These are phyloP conservation scores for Lactifluus rugatus DNA, from an alignment of 768 basidiomycete species.

Conservation along the genomic window DNA sequence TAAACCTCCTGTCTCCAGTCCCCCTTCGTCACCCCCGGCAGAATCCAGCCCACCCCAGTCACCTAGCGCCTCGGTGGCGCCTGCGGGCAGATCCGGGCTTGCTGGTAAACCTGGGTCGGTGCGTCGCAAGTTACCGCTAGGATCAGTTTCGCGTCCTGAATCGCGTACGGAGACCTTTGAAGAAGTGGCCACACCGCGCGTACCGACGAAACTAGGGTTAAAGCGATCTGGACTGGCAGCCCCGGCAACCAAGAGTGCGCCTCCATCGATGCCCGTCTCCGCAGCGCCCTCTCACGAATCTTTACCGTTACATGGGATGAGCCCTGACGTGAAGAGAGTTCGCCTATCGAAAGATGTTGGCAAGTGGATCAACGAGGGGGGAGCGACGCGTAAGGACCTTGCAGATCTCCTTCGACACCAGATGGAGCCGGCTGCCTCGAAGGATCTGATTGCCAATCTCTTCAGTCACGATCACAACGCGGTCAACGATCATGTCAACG, in stretches of 20 bases:
- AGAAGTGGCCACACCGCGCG: conserved; percentile 26
- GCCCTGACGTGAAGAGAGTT: conserved; percentile 51
- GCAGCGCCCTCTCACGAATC: conserved; percentile 26
- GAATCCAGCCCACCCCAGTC: conserved; percentile 37
- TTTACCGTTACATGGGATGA: conserved; percentile 40
- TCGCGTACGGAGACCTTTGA: conserved; percentile 31
- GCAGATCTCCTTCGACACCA: conserved; percentile 79
- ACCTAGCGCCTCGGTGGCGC: conserved; percentile 29
- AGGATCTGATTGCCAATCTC: conserved; percentile 62
- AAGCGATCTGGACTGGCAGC: conserved; percentile 35
- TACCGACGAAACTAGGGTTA: conserved; percentile 24
- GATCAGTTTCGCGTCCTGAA: conserved; percentile 40
- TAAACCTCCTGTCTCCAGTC: conserved; percentile 20
- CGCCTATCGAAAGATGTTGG: conserved; percentile 66
- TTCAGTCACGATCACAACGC: conserved; percentile 97
- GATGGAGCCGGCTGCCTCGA: conserved; percentile 79
- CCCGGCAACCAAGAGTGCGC: conserved; percentile 24
- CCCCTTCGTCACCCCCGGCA: conserved; percentile 21
- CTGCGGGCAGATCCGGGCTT: conserved; percentile 31
- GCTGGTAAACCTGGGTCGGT: conserved; percentile 50
- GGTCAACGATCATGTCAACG: conserved; percentile 84
- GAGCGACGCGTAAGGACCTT: conserved; percentile 77
- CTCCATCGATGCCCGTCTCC: conserved; percentile 27
- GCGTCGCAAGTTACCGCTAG: conserved; percentile 61
- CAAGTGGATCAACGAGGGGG: conserved; percentile 80